These are phyloP conservation scores for Arachis monticola DNA, from an alignment of 331 rosid genomes.

Conservation along the genomic window DNA sequence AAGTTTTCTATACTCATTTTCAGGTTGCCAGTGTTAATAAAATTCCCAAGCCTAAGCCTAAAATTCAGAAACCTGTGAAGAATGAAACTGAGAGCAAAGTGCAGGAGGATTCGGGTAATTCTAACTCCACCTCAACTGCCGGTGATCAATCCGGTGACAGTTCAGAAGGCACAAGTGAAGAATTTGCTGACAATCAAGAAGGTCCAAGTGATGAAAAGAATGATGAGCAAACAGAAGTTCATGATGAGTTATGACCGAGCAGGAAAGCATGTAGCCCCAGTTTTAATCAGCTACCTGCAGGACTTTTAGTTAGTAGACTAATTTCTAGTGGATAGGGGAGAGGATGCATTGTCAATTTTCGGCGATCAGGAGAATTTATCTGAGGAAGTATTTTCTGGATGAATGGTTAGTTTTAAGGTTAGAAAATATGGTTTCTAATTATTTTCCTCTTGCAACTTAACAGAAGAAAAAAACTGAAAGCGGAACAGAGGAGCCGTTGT, in stretches of 20 bases:
- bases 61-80: slow-evolving; percentile 64
- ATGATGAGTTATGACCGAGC: slow-evolving; percentile 79
- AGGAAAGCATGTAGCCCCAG: slow-evolving; percentile 37
- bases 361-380: slow-evolving; percentile 36
- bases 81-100: slow-evolving; percentile 60
- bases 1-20: slow-evolving; percentile 11
- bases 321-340: slow-evolving; percentile 37
- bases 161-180: slow-evolving; percentile 48
- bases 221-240: slow-evolving; percentile 46
- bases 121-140: slow-evolving; percentile 56
- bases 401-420: slow-evolving; percentile 45
- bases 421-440: slow-evolving; percentile 24
- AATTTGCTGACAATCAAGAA: slow-evolving; percentile 46
- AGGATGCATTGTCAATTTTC: slow-evolving; percentile 34
- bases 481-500: too few relatives aligned
- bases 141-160: slow-evolving; percentile 44
- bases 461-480: too few relatives aligned
- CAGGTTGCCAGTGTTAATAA: slow-evolving; percentile 69
- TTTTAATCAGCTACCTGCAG: slow-evolving; percentile 43
- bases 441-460: slow-evolving; percentile 29
- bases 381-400: slow-evolving; percentile 38
- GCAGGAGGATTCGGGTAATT: slow-evolving; percentile 48
- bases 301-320: slow-evolving; percentile 36
- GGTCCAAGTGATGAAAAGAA: slow-evolving; percentile 42
- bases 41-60: slow-evolving; percentile 96